These are phyloP conservation scores for Fusarium nematophilum DNA, from an alignment of 2,329 filamentous ascomycete species.

Conservation along the genomic window DNA sequence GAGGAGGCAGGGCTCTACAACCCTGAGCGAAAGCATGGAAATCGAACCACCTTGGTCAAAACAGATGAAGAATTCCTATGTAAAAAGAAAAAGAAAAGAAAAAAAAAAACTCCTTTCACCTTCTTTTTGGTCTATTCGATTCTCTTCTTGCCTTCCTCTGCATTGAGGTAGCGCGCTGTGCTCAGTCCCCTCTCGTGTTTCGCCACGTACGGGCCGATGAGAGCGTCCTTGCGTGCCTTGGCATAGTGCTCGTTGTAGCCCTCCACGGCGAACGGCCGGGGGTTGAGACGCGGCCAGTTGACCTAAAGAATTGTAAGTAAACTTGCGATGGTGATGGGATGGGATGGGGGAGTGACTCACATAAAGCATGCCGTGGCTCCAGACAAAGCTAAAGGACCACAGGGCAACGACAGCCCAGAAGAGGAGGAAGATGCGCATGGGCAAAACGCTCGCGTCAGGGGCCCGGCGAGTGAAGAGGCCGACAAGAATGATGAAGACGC, in stretches of 20 bases:
- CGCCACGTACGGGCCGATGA: constrained; percentile 78
- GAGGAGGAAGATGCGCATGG: constrained; percentile 83
- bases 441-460: constrained; percentile 81
- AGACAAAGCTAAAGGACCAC: constrained; percentile 82
- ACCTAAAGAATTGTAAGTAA: constrained; percentile 66
- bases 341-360: constrained; percentile 67
- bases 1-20: constrained; percentile 13
- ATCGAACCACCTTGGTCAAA: constrained; percentile 7
- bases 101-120: constrained; percentile 2
- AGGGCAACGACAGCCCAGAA: constrained; percentile 78
- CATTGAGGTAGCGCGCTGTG: constrained; percentile 81
- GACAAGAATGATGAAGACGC: constrained; percentile 83
- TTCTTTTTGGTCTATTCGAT: constrained; percentile 73
- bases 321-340: not conserved
- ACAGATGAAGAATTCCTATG: constrained; percentile 20
- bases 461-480: constrained; percentile 77
- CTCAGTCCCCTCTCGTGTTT: constrained; percentile 86
- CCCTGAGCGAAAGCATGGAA: constrained; percentile 13
- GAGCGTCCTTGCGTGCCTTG: constrained; percentile 82
- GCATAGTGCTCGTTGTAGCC: constrained; percentile 88
- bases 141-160: constrained; percentile 98
- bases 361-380: constrained; percentile 89
- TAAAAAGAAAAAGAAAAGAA: not conserved
- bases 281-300: constrained; percentile 98
- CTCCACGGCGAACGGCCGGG: constrained; percentile 85